These are phyloP conservation scores for Chrysophaeum taylorii DNA, from an alignment of 352 stramenopile species.

Conservation along the genomic window DNA sequence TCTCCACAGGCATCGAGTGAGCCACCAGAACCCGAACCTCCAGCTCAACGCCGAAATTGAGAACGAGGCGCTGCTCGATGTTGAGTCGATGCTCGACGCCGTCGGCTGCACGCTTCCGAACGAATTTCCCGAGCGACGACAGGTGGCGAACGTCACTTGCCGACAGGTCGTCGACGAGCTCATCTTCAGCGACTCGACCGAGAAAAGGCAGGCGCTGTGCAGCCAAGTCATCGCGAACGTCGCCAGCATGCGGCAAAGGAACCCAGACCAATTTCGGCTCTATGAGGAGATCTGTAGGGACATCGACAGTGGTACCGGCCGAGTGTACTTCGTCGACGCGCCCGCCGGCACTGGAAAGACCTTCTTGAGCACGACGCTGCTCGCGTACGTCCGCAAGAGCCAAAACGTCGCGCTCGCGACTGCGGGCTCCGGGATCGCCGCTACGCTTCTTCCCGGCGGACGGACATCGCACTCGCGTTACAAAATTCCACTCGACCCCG, in stretches of 20 bases:
- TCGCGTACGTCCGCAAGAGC: constrained; percentile 19
- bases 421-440: constrained; percentile 18
- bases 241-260: not conserved
- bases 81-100: not conserved
- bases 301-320: not conserved
- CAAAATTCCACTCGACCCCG: not conserved
- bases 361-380: constrained; percentile 15
- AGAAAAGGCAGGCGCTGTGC: not conserved
- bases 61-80: not conserved
- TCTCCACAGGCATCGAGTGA: not conserved
- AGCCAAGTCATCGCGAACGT: not conserved
- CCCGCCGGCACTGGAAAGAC: constrained; percentile 25
- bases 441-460: constrained; percentile 15
- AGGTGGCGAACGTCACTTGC: no score
- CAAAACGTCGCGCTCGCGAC: constrained; percentile 19
- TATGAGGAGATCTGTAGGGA: not conserved
- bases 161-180: not conserved
- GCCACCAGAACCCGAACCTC: no score
- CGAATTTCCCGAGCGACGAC: no score
- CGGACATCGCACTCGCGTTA: not conserved
- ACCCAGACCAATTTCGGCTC: not conserved
- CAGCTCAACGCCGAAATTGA: no score
- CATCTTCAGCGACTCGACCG: not conserved
- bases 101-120: not conserved
- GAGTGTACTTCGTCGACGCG: constrained; percentile 20